Percentiles rank a stretch among this genome's conserved stretches.
Evolutionary conservation across 208 protist species (phyloP).

Genomic region (Phytomonas sp.): DNA sequence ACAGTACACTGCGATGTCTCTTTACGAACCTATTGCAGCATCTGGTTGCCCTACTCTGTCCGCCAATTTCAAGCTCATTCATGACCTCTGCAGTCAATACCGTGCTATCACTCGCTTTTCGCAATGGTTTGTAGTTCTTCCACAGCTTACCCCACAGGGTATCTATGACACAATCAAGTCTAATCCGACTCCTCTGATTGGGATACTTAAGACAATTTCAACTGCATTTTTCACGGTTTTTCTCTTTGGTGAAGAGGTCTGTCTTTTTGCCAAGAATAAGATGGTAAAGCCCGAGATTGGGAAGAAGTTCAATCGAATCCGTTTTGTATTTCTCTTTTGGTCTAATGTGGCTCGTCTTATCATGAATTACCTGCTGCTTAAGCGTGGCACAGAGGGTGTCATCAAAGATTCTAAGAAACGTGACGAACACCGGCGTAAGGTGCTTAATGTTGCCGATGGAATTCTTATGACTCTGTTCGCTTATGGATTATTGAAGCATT

Average conservation of each 20-base stretch:
- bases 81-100: slow-evolving; percentile 57
- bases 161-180: slow-evolving; percentile 27
- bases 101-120: slow-evolving; percentile 60
- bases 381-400: slow-evolving; percentile 31
- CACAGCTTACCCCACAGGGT: slow-evolving; percentile 42
- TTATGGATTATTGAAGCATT: slow-evolving; percentile 61
- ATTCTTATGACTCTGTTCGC: slow-evolving; percentile 60
- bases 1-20: slow-evolving; percentile 52
- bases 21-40: slow-evolving; percentile 27
- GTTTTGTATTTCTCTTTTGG: slow-evolving; percentile 79
- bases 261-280: slow-evolving; percentile 41
- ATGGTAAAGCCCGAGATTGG: slow-evolving; percentile 26
- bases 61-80: slow-evolving; percentile 34
- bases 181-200: slow-evolving; percentile 29
- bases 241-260: slow-evolving; percentile 67
- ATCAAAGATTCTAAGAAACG: slow-evolving; percentile 35
- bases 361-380: slow-evolving; percentile 52
- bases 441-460: slow-evolving; percentile 46
- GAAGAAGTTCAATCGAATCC: slow-evolving; percentile 48
- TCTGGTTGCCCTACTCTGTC: slow-evolving; percentile 32
- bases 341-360: slow-evolving; percentile 65
- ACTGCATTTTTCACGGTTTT: slow-evolving; percentile 67
- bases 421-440: slow-evolving; percentile 49
- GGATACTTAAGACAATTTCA: slow-evolving; percentile 44
- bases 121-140: slow-evolving; percentile 56